Evolutionary conservation across 352 stramenopile species (phyloP), one percentile per base, ranked within the genome.

Genomic region (Phytophthora agathidicida): DNA sequence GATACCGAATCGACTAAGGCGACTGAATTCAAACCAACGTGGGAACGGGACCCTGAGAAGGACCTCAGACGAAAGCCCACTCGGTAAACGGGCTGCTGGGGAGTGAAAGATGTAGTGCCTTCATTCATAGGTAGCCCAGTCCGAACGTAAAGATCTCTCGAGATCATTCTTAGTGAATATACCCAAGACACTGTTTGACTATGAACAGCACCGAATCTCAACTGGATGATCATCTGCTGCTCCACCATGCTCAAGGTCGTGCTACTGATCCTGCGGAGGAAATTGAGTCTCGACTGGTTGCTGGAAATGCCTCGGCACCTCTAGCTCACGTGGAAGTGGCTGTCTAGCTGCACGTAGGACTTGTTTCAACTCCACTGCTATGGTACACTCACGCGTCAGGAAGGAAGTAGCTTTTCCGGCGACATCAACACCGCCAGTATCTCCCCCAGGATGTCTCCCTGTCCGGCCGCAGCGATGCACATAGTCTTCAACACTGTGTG

Each of bases 401-500:
- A 91, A 85, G 14, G 78, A 70, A 0, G 65, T 86, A 1, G 77
- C 76, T 27, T 71, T 73, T 17, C 73, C 74, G 14, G 31, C 19
- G 2, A 53, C 45, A 36, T 53, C 46, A 9, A 56, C 69, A 73
- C 36, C 78, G 70, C 43, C 48, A 27, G 28, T 56, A 33, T 54
- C 53, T 7, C 39, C 57, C 36, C 56, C 39, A 45, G 56, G 51
- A 46, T 67, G 60, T 11, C 70, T 62, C 26, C 89, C 94, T 45
- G 75, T 88, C 28, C 81, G 79, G 19, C 81, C 81, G 33, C 94
- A 97, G 17, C 91, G 86, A 74, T 98, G 94, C 9, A 98, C 74
- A 71, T 98, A 96, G 52, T 92, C 77, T 46, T 97, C 91, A 52
- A 98, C 94, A 48, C 93, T 89, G 11, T 77, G 71, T 5, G 94